A percentile compares a stretch with the other conserved stretches of the same genome.
Conservation (phyloP, 2,329 filamentous ascomycete species). For the Blastomyces gilchristii region DNA sequence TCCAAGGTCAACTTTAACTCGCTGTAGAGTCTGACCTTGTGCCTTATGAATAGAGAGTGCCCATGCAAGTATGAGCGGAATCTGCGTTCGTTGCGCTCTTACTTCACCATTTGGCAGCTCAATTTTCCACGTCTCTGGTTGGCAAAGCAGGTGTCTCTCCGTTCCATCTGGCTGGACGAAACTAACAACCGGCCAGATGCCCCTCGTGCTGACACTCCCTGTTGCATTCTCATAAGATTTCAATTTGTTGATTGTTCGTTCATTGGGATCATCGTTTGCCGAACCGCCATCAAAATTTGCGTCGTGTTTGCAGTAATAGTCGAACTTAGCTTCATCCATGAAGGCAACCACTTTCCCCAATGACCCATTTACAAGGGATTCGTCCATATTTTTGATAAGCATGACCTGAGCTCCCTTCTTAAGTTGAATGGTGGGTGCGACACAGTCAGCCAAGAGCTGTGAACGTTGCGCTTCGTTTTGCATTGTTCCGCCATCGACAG, state of each 20-base stretch:
- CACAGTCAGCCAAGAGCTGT: constrained; percentile 75
- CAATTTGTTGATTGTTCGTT: constrained; percentile 46
- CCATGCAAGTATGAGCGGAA: constrained; percentile 91
- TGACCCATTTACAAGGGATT: constrained; percentile 85
- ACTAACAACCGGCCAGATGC: constrained; percentile 70
- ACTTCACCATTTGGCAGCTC: constrained; percentile 93
- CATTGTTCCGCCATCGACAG: constrained; percentile 61
- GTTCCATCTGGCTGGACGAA: constrained; percentile 74
- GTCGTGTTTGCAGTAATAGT: constrained; percentile 47
- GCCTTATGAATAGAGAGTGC: constrained; percentile 96
- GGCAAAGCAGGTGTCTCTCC: constrained; percentile 64
- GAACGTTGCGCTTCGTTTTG: constrained; percentile 59
- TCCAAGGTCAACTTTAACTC: constrained; percentile 88
- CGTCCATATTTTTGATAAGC: constrained; percentile 99
- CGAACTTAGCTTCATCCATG: constrained; percentile 58
- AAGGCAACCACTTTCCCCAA: constrained; percentile 77
- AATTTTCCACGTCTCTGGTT: constrained; percentile 88
- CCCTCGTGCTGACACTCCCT: constrained; percentile 39
- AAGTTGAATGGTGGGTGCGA: constrained; percentile 70
- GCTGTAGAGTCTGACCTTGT: constrained; percentile 84
- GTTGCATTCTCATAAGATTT: constrained; percentile 41
- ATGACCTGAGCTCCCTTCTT: constrained; percentile 95
- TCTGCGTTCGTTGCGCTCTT: constrained; percentile 71
- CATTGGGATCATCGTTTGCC: constrained; percentile 33
- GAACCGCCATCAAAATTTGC: constrained; percentile 44